Conservation (phyloP, 768 basidiomycete genomes). For the Megacollybia marginata region DNA sequence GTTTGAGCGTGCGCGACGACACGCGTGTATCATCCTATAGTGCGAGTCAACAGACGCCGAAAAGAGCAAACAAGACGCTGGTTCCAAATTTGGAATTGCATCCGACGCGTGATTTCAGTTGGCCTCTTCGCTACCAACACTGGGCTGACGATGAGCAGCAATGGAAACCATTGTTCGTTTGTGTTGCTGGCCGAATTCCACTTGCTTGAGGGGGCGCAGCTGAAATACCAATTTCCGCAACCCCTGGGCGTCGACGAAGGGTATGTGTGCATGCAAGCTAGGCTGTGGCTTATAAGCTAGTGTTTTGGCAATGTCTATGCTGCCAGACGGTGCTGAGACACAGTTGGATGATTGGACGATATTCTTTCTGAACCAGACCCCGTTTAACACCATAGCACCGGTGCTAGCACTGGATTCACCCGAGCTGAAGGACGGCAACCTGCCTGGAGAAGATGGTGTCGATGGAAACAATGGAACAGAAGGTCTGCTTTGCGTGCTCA, state of each 20-base stretch:
- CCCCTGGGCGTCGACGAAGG: constrained; percentile 92
- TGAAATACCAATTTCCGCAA: constrained; percentile 94
- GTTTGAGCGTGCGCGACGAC: too few relatives aligned
- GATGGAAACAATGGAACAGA: constrained; percentile 16
- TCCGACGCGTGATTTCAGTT: too few relatives aligned
- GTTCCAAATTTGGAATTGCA: too few relatives aligned
- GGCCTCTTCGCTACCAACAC: too few relatives aligned
- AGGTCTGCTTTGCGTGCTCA: constrained; percentile 66
- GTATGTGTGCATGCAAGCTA: constrained; percentile 34
- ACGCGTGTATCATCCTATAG: too few relatives aligned
- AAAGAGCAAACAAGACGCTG: too few relatives aligned
- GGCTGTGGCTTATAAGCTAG: constrained; percentile 30
- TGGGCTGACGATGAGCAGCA: constrained; percentile 42
- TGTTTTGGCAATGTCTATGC: constrained; percentile 93
- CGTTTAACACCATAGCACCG: constrained; percentile 80
- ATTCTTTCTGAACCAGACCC: constrained; percentile 95
- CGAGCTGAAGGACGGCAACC: constrained; percentile 14
- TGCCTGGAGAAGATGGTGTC: constrained; percentile 17
- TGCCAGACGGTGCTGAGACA: constrained; percentile 95
- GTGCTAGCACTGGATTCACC: constrained; percentile 65
- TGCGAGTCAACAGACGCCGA: too few relatives aligned
- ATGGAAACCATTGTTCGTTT: constrained; percentile 80
- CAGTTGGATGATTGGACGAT: constrained; percentile 97
- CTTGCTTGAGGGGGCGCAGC: constrained; percentile 87
- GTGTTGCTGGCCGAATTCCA: constrained; percentile 98